Evolutionary conservation across 2,329 filamentous ascomycete genomes (phyloP), one percentile per base, ranked within the genome.

Genomic region (Colletotrichum simmondsii): DNA sequence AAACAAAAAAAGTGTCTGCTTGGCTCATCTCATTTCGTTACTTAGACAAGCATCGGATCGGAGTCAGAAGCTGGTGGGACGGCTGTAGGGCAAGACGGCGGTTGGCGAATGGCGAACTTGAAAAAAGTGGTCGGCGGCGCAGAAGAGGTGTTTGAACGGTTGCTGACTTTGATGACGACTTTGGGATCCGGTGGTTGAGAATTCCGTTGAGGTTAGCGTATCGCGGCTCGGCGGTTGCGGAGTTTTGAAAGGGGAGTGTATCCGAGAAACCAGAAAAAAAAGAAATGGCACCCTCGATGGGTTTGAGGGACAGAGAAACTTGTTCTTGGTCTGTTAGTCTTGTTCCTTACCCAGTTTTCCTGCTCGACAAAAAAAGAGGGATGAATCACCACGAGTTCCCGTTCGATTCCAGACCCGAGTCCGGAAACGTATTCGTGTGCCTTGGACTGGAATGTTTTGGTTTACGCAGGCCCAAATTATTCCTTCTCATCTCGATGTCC

Each of bases 21-120:
- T 61, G 66, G 65, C 71, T 73, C 66, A 65, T 62, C 49, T 73
- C 71, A 71, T 71, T 57, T 61, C 71, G 32, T 68, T 63, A 52
- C 10, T 57, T 69, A 73, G 66, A 65, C 46, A 73, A 65, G 67
- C 66, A 71, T 71, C 71, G 60, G 56, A 62, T 52, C 66, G 66
- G 71, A 71, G 61, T 65, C 66, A 42, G 61, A 73, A 56, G 60
- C 37, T 69, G 59, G 54, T 46, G 16, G 70, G 70, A 35, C 66
- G 71, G 67, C 26, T 73, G 71, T 71, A 71, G 61, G 35, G n/a
- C 2, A 28, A 19, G 30, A 28, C 24, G 42, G 46, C 11, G 57
- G 5, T 24, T 8, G 11, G 26, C 16, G 32, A 46, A 26, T 37
- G 14, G 59, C 16, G 35, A 37, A 30, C 30, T 49, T 63, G 42